Percentiles rank a stretch among this genome's conserved stretches.
These are phyloP conservation scores for Aspergillus latus DNA, from an alignment of 2,329 filamentous ascomycete genomes.

Conservation along the genomic window DNA sequence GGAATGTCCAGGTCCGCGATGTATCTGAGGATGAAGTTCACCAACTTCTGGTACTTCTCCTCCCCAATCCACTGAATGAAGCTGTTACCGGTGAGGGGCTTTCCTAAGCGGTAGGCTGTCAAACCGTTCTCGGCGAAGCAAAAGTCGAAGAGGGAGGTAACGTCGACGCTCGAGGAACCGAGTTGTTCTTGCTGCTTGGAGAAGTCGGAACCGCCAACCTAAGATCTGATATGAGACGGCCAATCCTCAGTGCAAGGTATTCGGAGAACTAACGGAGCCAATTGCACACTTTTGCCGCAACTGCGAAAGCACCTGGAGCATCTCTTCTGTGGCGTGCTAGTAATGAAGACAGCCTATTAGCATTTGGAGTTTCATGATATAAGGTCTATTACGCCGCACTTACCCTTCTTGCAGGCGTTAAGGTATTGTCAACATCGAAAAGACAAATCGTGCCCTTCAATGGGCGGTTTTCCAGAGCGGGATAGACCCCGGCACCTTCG, in stretches of 20 bases:
- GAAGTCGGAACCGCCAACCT: constrained; percentile 84
- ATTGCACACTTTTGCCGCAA: constrained; percentile 63
- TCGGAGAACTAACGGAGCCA: constrained; percentile 29
- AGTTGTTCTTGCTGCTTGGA: constrained; percentile 96
- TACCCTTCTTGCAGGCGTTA: constrained; percentile 78
- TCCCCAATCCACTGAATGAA: constrained; percentile 95
- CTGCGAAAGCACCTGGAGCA: constrained; percentile 73
- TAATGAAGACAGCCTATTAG: neutral
- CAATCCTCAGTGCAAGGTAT: neutral
- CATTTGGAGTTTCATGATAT: constrained; percentile 4
- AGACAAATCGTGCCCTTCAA: constrained; percentile 91
- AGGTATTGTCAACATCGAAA: constrained; percentile 94
- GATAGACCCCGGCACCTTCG: constrained; percentile 51
- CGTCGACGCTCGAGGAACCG: constrained; percentile 65
- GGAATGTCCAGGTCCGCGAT: constrained; percentile 62
- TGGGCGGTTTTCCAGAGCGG: constrained; percentile 77
- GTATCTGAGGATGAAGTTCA: constrained; percentile 60
- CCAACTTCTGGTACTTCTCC: constrained; percentile 64
- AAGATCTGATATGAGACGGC: constrained; percentile 19
- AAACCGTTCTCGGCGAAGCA: constrained; percentile 97
- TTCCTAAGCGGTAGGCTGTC: constrained; percentile 81
- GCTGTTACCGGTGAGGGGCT: constrained; percentile 71
- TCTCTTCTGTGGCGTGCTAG: constrained; percentile 72
- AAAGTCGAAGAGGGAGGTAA: constrained; percentile 91
- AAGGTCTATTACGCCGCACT: constrained; percentile 2